phyloP scores from a whole-genome alignment of 2,329 filamentous ascomycete genomes.

The Venturia nashicola region DNA sequence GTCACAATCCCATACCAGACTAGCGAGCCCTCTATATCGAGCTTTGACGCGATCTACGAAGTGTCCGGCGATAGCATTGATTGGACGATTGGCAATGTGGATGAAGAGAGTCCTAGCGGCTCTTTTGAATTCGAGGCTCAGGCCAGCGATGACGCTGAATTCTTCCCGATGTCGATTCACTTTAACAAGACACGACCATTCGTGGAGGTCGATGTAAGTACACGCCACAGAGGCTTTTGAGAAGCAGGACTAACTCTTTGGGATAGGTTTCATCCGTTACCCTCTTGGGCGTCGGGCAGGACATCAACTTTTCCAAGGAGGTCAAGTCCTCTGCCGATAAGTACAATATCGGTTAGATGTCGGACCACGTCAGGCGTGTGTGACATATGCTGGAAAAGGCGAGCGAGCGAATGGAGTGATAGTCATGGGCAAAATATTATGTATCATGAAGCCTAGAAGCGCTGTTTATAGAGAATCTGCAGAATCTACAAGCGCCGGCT shows the following conservation, averaged over 20 bases:
- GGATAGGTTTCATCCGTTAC: constrained; percentile 54
- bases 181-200: constrained; percentile 82
- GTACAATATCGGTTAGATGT: constrained; percentile 47
- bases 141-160: constrained; percentile 78
- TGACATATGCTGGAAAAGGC: neutral
- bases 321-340: constrained; percentile 64
- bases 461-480: neutral
- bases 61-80: constrained; percentile 86
- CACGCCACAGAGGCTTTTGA: neutral
- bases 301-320: constrained; percentile 73
- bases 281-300: constrained; percentile 62
- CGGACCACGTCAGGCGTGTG: neutral
- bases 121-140: constrained; percentile 93
- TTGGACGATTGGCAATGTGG: constrained; percentile 82
- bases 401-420: neutral
- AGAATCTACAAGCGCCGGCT: neutral
- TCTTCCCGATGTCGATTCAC: constrained; percentile 91
- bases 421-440: neutral
- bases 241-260: neutral
- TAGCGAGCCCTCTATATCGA: constrained; percentile 77
- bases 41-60: constrained; percentile 89
- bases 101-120: constrained; percentile 69
- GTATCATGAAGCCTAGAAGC: neutral
- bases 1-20: constrained; percentile 79
- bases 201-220: constrained; percentile 83